A percentile compares a stretch with the other conserved stretches of the same genome.
Evolutionary conservation across 225 moss, liverwort and hornwort species (phyloP).

Genomic region (Rhytidiadelphus loreus): DNA sequence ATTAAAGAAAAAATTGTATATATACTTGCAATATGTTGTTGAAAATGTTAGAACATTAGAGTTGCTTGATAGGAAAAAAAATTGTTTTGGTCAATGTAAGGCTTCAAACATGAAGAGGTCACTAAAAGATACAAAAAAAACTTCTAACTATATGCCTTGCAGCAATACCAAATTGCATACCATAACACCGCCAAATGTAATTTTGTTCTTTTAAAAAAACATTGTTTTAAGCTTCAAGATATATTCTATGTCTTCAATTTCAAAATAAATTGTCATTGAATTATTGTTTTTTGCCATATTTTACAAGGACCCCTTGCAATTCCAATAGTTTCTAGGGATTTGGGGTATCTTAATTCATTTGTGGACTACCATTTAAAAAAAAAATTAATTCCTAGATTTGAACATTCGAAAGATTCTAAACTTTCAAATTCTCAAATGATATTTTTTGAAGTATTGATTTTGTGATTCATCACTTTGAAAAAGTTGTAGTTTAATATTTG

Average conservation of each 20-base stretch:
- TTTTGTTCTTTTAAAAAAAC: background rate
- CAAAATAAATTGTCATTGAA: background rate
- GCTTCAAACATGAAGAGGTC: background rate
- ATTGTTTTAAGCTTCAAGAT: background rate
- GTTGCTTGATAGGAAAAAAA: background rate
- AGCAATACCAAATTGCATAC: background rate
- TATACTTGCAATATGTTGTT: background rate
- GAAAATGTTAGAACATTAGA: background rate
- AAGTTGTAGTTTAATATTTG: background rate
- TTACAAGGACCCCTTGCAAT: background rate
- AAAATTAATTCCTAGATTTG: background rate
- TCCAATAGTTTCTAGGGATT: too few relatives aligned
- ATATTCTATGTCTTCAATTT: background rate
- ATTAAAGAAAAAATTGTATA: accelerated
- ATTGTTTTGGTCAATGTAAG: background rate
- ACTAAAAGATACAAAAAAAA: background rate
- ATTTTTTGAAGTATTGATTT: background rate
- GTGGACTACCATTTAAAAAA: background rate
- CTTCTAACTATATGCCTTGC: background rate
- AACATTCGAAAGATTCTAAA: background rate
- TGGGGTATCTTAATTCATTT: background rate
- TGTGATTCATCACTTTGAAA: background rate
- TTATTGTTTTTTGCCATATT: background rate
- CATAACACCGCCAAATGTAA: accelerated
- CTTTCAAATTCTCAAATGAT: background rate